Percentiles rank a stretch among this genome's conserved stretches.
phyloP scores from a whole-genome alignment of 495 filamentous ascomycete genomes.

The Hyaloscypha bicolor region DNA sequence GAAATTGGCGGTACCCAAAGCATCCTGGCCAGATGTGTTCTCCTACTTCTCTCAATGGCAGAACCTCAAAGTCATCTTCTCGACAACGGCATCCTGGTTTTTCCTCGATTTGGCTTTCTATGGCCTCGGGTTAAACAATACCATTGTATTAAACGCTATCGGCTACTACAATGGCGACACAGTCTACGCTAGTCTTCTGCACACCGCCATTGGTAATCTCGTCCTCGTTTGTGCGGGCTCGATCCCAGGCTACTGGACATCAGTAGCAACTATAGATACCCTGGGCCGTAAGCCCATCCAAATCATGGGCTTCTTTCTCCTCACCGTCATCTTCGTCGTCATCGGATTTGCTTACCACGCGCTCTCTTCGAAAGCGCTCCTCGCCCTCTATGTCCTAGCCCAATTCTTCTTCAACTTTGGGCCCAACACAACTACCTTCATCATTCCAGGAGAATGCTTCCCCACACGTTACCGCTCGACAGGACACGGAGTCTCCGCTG shows the following conservation, averaged over 20 bases:
- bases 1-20: constrained; percentile 57
- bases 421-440: constrained; percentile 88
- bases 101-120: constrained; percentile 58
- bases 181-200: constrained; percentile 67
- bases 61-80: constrained; percentile 72
- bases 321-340: constrained; percentile 72
- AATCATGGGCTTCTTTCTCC: constrained; percentile 70
- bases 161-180: constrained; percentile 53
- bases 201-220: constrained; percentile 73
- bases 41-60: constrained; percentile 69
- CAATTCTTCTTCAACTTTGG: constrained; percentile 53
- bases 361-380: constrained; percentile 49
- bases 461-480: constrained; percentile 85
- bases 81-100: constrained; percentile 82
- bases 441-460: constrained; percentile 88
- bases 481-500: constrained; percentile 83
- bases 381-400: constrained; percentile 78
- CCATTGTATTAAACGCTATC: constrained; percentile 67
- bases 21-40: constrained; percentile 65
- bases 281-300: constrained; percentile 83
- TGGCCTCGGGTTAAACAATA: constrained; percentile 77
- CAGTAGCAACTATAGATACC: constrained; percentile 69
- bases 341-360: constrained; percentile 75
- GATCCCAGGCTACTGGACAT: constrained; percentile 80
- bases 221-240: constrained; percentile 76